Evolutionary conservation across 441 rosid species (phyloP).

Genomic region (Kokia cookei): DNA sequence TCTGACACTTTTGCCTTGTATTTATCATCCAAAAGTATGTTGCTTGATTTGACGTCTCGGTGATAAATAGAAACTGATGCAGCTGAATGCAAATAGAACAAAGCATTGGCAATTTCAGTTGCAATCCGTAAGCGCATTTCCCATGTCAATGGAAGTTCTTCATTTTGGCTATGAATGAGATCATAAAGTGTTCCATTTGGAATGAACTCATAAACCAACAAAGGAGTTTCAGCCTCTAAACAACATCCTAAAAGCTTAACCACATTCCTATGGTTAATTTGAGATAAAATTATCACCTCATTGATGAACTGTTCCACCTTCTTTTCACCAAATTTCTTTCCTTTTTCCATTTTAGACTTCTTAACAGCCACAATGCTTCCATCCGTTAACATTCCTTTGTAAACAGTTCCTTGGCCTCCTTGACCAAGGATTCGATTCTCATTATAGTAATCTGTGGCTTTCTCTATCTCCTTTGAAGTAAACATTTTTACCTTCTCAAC

Average conservation of each 20-base stretch:
- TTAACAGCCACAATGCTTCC: constrained; percentile 20
- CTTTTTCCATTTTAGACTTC: background rate
- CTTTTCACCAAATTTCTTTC: background rate
- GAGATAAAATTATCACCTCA: no score
- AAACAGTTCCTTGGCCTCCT: no score
- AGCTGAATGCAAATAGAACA: background rate
- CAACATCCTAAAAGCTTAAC: background rate
- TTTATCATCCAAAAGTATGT: background rate
- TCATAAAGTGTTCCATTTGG: background rate
- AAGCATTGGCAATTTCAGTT: no score
- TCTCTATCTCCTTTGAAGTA: constrained; percentile 12
- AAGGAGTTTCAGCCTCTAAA: background rate
- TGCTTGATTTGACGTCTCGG: background rate
- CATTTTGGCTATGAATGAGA: background rate
- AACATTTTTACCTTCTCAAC: constrained; percentile 14
- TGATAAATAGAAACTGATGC: background rate
- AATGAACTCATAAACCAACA: background rate
- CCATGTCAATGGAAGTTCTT: background rate
- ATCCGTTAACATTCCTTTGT: background rate
- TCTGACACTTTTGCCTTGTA: background rate
- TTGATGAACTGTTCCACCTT: no score
- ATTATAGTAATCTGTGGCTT: constrained; percentile 8
- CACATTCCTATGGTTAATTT: no score
- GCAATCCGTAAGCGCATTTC: no score
- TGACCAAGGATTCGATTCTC: no score